These are phyloP conservation scores for Houttuynia cordata DNA, from an alignment of 164 flowering plant genomes.

Conservation along the genomic window DNA sequence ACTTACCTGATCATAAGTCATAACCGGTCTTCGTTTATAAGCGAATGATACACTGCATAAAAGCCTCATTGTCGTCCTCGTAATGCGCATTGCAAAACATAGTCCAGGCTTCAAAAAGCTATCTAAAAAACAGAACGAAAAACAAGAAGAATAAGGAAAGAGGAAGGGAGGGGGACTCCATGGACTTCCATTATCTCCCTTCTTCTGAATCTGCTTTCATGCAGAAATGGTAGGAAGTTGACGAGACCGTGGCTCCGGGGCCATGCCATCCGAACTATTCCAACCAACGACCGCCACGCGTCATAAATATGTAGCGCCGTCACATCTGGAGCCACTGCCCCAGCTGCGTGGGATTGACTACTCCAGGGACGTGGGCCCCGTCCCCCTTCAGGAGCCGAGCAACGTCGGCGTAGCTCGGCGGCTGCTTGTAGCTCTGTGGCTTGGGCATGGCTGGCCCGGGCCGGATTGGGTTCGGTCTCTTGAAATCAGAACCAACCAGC, in stretches of 20 bases:
- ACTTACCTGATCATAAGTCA: too few species aligned
- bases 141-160: too few species aligned
- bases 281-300: too few species aligned
- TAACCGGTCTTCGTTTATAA: too few species aligned
- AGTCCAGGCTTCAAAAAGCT: too few species aligned
- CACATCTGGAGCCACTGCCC: constrained; percentile 36
- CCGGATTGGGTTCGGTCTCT: neutral
- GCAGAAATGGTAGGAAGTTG: constrained; percentile 46
- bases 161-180: too few species aligned
- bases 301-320: too few species aligned
- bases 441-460: neutral
- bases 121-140: too few species aligned
- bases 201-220: constrained; percentile 16
- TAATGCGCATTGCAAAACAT: too few species aligned
- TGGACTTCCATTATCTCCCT: too few species aligned
- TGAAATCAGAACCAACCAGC: constrained; percentile 3
- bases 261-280: constrained; percentile 24
- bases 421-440: constrained; percentile 1
- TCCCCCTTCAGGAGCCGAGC: constrained; percentile 45
- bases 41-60: too few species aligned
- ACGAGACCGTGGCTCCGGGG: constrained; percentile 46
- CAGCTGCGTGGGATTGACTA: constrained; percentile 83
- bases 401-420: constrained; percentile 46
- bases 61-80: too few species aligned
- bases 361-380: constrained; percentile 64